Evolutionary conservation across 2,329 filamentous ascomycete species (phyloP), one percentile per base, ranked within the genome.

Genomic region (Dactylellina sp.): DNA sequence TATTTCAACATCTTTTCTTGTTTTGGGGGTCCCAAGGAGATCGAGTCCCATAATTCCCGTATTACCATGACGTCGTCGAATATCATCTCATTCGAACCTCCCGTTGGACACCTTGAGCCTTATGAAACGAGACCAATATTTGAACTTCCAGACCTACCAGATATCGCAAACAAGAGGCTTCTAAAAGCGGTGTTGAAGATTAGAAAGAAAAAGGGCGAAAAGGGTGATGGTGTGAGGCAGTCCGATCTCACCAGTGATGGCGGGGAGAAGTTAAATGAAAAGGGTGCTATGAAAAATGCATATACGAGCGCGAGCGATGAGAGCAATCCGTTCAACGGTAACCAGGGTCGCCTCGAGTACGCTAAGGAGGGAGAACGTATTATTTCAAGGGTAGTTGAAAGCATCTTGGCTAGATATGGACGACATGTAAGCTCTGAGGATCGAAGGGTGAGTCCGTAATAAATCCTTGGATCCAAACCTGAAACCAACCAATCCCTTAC

Each of bases 61-160:
- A 44, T 63, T 3, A 72, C 68, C 7, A 72, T 72, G 68, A 53
- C 61, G 4, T 7, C 68, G 14, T 22, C 35, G 24, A 74, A 74
- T n/a, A 61, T 74, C 28, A 25, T 74, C 35, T 46, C 70, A 1
- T 52, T 74, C 39, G 24, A 55, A 7, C 12, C 55, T 7, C 55
- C 47, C 32, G 16, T 44, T n/a, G 70, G 70, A 2, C 70, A 74
- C 39, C 49, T 74, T 11, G 70, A 74, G 44, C 55, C 61, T 1
- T 16, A 47, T 9, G 55, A 74, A 16, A 20, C 37, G 5, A 47
- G 61, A 16, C 70, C 61, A 16, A 22, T 62, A 14, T 18, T 49
- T 44, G 22, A 37, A 16, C 47, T 74, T 37, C 70, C 70, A 40
- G 18, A 22, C 14, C 35, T 74, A 14, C 70, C 70, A 24, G 32